Conservation (phyloP, 345 rosid genomes). For the Camelina sativa region DNA sequence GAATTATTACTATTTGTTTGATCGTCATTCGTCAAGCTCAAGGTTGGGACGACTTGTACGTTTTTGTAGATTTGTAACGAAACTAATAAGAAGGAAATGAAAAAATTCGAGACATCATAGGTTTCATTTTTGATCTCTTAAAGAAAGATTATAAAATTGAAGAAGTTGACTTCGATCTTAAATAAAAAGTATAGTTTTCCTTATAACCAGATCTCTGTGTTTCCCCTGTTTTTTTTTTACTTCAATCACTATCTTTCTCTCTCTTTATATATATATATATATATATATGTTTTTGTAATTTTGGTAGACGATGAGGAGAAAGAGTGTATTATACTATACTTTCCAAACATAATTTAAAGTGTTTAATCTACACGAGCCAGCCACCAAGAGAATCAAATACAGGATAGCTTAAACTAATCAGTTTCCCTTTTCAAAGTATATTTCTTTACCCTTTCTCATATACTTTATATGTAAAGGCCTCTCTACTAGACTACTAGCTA, state of each 20-base stretch:
- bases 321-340: constrained; percentile 9
- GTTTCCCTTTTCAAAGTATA: not conserved
- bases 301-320: constrained; percentile 22
- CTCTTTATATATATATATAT: not conserved
- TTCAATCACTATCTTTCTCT: constrained; percentile 35
- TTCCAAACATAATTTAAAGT: constrained; percentile 19
- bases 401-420: constrained; percentile 22
- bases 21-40: not conserved
- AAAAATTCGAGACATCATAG: too few relatives aligned
- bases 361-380: constrained; percentile 33
- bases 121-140: not conserved
- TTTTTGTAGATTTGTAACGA: constrained; percentile 24
- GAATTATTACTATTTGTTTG: constrained; percentile 10
- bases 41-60: constrained; percentile 5
- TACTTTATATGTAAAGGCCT: constrained; percentile 21
- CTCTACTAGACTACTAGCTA: constrained; percentile 13
- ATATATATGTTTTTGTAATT: not conserved
- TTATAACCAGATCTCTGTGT: constrained; percentile 6
- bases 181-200: not conserved
- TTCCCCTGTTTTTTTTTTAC: constrained; percentile 2
- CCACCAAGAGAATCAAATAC: not conserved
- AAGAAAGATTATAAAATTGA: not conserved
- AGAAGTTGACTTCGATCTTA: constrained; percentile 31
- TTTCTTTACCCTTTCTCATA: constrained; percentile 22
- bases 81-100: not conserved